These are phyloP conservation scores for Rhodotorula sp. DNA, from an alignment of 1,284 basidiomycete genomes.

Conservation along the genomic window DNA sequence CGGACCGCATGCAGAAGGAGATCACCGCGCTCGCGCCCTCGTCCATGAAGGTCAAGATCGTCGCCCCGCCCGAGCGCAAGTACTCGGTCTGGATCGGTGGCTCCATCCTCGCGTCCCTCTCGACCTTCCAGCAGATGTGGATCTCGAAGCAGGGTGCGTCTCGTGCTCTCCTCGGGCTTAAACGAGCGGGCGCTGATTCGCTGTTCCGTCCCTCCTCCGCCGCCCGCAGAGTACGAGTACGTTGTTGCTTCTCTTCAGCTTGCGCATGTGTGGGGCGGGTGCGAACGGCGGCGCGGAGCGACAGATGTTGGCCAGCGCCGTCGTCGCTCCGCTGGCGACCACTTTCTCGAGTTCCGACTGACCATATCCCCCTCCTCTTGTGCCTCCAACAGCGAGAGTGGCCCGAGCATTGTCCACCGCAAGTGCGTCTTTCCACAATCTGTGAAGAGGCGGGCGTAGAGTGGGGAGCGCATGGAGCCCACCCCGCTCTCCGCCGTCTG, in stretches of 20 bases:
- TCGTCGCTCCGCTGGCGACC: too few species aligned
- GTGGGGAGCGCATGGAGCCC: too few species aligned
- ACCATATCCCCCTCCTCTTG: not conserved
- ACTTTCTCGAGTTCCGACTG: not conserved
- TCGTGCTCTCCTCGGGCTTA: not conserved
- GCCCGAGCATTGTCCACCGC: conserved; percentile 64
- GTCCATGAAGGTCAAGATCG: conserved; percentile 83
- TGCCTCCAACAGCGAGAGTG: conserved; percentile 63
- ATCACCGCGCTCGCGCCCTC: conserved; percentile 79
- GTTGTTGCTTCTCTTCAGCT: too few species aligned
- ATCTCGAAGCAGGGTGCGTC: conserved; percentile 71
- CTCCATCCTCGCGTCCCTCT: conserved; percentile 91
- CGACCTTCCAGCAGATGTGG: conserved; percentile 84
- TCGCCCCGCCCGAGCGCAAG: conserved; percentile 87
- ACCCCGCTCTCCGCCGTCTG: too few species aligned
- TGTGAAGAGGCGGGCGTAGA: too few species aligned
- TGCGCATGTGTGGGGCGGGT: too few species aligned
- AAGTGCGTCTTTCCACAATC: conserved; percentile 37
- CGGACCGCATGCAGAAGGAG: conserved; percentile 98
- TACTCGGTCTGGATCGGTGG: conserved; percentile 93
- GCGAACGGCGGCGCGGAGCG: too few species aligned
- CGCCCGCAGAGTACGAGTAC: too few species aligned
- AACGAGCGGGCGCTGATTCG: not conserved
- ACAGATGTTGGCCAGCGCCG: too few species aligned
- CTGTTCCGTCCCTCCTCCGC: not conserved